Conservation (phyloP, 2,329 filamentous ascomycete genomes). For the Apiospora aurea region DNA sequence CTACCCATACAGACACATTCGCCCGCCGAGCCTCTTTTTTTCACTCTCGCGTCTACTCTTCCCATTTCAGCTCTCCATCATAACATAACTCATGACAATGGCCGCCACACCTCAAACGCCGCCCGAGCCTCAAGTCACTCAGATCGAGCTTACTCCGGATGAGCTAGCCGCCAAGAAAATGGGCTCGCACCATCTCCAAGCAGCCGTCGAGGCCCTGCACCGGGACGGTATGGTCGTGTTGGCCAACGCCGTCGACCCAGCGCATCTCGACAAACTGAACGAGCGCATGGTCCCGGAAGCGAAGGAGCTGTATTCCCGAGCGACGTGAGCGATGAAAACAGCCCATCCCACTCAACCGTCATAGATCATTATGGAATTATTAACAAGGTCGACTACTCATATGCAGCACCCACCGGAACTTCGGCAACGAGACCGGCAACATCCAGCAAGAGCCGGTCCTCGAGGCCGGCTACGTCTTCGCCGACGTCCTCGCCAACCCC, state of each 20-base stretch:
- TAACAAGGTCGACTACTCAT: not conserved
- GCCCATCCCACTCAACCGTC: not conserved
- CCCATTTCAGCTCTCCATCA: not conserved
- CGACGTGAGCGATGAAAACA: not conserved
- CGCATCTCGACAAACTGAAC: constrained; percentile 44
- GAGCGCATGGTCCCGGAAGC: constrained; percentile 45
- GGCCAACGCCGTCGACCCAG: constrained; percentile 44
- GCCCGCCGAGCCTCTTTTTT: not conserved
- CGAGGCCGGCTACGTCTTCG: constrained; percentile 32
- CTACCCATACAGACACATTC: no score
- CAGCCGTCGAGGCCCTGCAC: constrained; percentile 45
- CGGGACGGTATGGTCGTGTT: constrained; percentile 47
- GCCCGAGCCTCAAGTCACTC: not conserved
- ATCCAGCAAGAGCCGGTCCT: constrained; percentile 34
- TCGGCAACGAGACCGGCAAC: constrained; percentile 36
- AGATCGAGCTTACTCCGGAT: not conserved
- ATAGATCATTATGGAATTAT: no score
- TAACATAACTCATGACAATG: not conserved
- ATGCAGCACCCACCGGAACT: constrained; percentile 30
- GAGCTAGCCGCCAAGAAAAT: constrained; percentile 34
- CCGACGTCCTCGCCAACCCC: constrained; percentile 36
- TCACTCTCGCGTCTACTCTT: not conserved
- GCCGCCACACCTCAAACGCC: not conserved
- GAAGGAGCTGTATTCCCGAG: constrained; percentile 34
- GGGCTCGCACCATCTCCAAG: constrained; percentile 40